phyloP scores from a whole-genome alignment of 805 yeast species.

The Kluyveromyces lactis region DNA sequence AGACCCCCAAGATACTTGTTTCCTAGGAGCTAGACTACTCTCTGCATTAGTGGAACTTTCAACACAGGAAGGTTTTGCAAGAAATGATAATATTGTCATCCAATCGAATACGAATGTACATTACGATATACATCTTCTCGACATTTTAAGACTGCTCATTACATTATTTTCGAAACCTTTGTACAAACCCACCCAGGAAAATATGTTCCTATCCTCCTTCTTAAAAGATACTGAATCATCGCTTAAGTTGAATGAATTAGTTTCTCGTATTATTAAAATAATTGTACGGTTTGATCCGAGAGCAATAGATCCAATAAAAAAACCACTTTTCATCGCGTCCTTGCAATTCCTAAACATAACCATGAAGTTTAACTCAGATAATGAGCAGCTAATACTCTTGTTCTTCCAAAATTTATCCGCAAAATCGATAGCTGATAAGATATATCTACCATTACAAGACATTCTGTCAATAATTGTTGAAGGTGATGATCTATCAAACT shows the following conservation, averaged over 20 bases:
- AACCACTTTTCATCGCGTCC: slow-evolving; percentile 43
- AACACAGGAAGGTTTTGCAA: background rate
- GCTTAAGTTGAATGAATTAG: slow-evolving; percentile 39
- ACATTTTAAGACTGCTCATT: slow-evolving; percentile 53
- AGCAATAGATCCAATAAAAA: slow-evolving; percentile 34
- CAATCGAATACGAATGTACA: background rate
- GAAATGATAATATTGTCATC: background rate
- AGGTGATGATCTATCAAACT: background rate
- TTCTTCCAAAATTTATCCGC: slow-evolving; percentile 24
- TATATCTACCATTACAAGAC: slow-evolving; percentile 11
- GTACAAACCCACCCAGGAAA: slow-evolving; percentile 45
- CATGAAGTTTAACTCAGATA: slow-evolving; percentile 18
- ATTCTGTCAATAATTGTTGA: background rate
- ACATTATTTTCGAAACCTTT: slow-evolving; percentile 54
- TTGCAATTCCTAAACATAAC: slow-evolving; percentile 38
- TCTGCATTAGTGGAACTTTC: background rate
- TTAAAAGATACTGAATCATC: slow-evolving; percentile 44
- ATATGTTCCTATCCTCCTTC: slow-evolving; percentile 46
- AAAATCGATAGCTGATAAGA: slow-evolving; percentile 34
- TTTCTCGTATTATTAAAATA: slow-evolving; percentile 65
- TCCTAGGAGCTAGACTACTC: background rate
- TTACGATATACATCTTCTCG: slow-evolving; percentile 30
- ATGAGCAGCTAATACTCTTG: slow-evolving; percentile 13
- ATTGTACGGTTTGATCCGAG: slow-evolving; percentile 42
- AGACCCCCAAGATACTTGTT: background rate